Conservation (phyloP, 108 stramenopile genomes). For the Stephanodiscus minutulus region DNA sequence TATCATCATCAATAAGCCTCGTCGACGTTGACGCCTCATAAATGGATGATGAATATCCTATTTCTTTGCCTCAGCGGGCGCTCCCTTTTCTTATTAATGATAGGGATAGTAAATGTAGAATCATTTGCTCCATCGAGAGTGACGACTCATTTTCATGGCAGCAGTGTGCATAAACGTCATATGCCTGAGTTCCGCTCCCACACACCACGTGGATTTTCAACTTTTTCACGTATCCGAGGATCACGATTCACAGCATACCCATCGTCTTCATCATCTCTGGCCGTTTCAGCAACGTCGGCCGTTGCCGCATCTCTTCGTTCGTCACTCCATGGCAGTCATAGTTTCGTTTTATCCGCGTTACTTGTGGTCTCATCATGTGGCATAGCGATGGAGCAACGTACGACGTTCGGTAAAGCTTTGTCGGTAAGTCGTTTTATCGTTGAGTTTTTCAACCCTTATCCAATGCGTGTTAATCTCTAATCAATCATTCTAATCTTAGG, state of each 20-base stretch:
- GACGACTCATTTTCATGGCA: not conserved
- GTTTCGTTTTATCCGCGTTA: constrained; percentile 63
- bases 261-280: constrained; percentile 17
- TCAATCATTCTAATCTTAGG: constrained; percentile 25
- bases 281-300: constrained; percentile 10
- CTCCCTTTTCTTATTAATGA: not conserved
- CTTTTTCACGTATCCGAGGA: not conserved
- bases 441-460: not conserved
- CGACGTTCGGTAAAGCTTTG: constrained; percentile 76
- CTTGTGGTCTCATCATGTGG: constrained; percentile 70
- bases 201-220: not conserved
- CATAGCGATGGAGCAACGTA: constrained; percentile 66
- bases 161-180: not conserved
- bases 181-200: not conserved
- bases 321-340: constrained; percentile 53
- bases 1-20: too few species aligned
- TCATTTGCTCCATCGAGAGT: constrained; percentile 3
- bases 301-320: not conserved
- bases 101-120: not conserved
- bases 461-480: not conserved
- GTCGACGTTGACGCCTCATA: too few species aligned
- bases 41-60: not conserved
- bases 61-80: not conserved
- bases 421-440: constrained; percentile 27
- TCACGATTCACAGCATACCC: not conserved